Conservation (phyloP, 116 monocot genomes). For the Zostera marina region DNA sequence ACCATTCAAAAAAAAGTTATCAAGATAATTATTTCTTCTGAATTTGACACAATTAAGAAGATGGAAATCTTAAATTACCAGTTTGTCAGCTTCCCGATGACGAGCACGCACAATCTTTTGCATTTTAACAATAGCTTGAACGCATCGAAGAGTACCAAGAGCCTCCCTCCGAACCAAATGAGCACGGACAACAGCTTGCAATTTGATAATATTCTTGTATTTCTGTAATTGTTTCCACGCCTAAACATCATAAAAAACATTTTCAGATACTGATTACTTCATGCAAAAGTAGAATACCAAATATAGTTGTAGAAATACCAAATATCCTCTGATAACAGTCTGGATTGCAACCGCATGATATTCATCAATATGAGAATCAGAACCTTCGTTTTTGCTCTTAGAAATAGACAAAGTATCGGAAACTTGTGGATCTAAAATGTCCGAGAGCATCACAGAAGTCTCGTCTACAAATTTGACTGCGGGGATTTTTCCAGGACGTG, state of each 20-base stretch:
- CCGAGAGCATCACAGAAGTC: background rate
- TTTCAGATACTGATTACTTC: background rate
- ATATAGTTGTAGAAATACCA: conserved; percentile 26
- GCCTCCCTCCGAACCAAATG: conserved; percentile 58
- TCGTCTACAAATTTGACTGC: conserved; percentile 7
- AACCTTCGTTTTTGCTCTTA: background rate
- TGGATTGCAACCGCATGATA: conserved; percentile 41
- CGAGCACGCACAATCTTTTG: conserved; percentile 55
- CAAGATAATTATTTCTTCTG: background rate
- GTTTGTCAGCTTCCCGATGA: conserved; percentile 7
- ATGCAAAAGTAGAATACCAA: background rate
- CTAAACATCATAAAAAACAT: background rate
- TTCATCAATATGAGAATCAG: conserved; percentile 14
- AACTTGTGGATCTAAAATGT: conserved; percentile 14
- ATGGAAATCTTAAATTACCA: background rate
- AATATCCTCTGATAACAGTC: conserved; percentile 45
- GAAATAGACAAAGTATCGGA: background rate
- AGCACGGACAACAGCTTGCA: conserved; percentile 59
- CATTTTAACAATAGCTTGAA: conserved; percentile 59
- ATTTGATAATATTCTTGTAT: conserved; percentile 21
- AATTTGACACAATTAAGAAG: background rate
- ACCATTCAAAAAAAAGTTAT: no score
- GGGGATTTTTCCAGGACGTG: conserved; percentile 18
- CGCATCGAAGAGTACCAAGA: conserved; percentile 51
- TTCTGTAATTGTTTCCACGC: conserved; percentile 4